These are phyloP conservation scores for Pythium folliculosum DNA, from an alignment of 352 stramenopile genomes.

Conservation along the genomic window DNA sequence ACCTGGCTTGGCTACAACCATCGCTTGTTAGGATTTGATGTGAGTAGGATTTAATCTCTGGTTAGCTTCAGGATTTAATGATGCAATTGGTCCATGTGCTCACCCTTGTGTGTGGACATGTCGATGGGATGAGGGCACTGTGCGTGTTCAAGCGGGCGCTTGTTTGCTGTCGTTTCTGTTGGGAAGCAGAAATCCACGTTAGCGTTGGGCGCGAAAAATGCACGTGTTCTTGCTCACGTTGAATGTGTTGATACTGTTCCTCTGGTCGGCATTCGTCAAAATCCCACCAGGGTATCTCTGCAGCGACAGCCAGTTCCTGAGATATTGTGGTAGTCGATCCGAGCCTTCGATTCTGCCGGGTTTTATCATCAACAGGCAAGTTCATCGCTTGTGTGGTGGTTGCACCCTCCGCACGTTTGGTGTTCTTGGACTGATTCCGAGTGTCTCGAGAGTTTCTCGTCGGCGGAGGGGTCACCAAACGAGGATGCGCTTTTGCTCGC, in stretches of 20 bases:
- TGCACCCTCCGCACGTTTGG: too few relatives aligned
- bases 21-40: constrained; percentile 24
- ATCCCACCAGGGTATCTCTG: constrained; percentile 32
- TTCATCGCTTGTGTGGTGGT: neutral
- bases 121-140: neutral
- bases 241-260: neutral
- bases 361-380: neutral
- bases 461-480: constrained; percentile 26
- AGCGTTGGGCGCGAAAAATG: neutral
- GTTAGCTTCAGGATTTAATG: constrained; percentile 1
- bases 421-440: neutral
- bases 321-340: constrained; percentile 5
- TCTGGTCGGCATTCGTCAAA: constrained; percentile 8
- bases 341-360: neutral
- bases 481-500: neutral
- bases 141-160: neutral
- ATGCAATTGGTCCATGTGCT: neutral
- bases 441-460: neutral
- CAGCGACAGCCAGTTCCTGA: constrained; percentile 26
- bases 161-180: neutral
- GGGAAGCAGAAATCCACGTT: neutral
- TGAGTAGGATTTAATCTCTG: constrained; percentile 16
- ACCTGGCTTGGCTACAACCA: neutral
- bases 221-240: neutral
- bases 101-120: neutral